phyloP scores from a whole-genome alignment of 1,284 basidiomycete genomes.

The Ceratobasidium sp. region DNA sequence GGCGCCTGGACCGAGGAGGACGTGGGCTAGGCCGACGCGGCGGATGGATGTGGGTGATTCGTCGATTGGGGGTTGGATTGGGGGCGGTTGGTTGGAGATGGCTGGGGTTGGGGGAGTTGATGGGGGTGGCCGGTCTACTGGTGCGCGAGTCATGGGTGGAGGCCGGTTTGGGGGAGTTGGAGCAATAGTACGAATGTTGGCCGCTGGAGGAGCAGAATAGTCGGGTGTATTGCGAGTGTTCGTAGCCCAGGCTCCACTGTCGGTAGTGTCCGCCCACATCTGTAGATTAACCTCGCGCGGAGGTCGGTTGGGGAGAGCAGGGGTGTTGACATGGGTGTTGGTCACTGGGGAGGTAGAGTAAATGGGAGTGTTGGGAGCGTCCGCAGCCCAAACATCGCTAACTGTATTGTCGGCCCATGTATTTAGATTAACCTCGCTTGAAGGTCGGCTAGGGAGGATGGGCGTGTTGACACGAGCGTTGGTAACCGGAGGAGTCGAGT shows the following conservation, averaged over 20 bases:
- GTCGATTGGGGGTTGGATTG: constrained; percentile 30
- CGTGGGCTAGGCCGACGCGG: constrained; percentile 18
- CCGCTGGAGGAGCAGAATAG: not conserved
- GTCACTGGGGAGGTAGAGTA: no score
- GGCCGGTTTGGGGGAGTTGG: not conserved
- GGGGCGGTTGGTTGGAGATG: not conserved
- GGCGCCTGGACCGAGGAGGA: constrained; percentile 35
- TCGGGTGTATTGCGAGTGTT: not conserved
- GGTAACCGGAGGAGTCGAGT: not conserved
- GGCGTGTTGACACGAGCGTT: no score
- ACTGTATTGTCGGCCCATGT: not conserved
- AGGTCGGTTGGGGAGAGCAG: no score
- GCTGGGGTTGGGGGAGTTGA: not conserved
- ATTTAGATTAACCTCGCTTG: not conserved
- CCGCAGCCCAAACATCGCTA: no score
- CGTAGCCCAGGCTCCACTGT: not conserved
- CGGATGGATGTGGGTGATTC: constrained; percentile 33
- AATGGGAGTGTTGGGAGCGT: no score
- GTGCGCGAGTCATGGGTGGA: not conserved
- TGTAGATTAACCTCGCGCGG: no score
- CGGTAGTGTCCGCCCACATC: not conserved
- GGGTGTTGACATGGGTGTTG: no score
- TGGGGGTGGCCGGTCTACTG: not conserved
- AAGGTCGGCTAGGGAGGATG: not conserved
- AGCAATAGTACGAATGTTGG: not conserved